Percentiles rank a stretch among this genome's conserved stretches.
Conservation (phyloP, 495 filamentous ascomycete genomes). For the Podospora tetraspora region DNA sequence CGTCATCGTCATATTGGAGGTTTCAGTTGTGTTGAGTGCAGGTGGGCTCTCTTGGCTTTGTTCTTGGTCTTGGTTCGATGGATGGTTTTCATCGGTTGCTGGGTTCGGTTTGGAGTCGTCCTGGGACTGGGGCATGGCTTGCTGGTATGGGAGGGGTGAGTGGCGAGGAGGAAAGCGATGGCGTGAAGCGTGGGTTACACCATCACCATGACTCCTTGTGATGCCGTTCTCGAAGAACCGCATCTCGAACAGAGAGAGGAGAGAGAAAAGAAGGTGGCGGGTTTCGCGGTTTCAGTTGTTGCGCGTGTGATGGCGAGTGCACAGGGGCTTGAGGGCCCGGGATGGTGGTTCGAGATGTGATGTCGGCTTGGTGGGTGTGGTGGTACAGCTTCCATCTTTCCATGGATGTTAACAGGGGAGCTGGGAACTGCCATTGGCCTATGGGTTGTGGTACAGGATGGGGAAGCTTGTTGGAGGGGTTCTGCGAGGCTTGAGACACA, state of each 20-base stretch:
- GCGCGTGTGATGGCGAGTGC: neutral
- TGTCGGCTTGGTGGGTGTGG: neutral
- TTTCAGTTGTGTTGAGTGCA: neutral
- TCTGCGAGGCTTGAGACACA: neutral
- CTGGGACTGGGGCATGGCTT: too few relatives aligned
- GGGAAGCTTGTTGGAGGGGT: neutral
- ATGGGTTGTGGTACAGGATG: neutral
- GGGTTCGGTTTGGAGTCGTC: neutral
- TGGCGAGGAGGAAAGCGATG: neutral
- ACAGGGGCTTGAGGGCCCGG: neutral
- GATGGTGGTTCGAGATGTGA: neutral
- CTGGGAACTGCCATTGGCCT: neutral
- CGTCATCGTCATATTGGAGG: neutral
- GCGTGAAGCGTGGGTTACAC: neutral
- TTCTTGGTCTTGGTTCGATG: neutral
- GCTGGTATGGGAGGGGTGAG: neutral
- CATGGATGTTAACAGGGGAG: neutral
- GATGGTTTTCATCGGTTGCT: neutral
- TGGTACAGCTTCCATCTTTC: neutral
- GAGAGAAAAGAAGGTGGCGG: neutral
- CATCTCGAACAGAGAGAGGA: too few relatives aligned
- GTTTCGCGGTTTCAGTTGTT: neutral
- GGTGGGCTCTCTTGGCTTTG: neutral
- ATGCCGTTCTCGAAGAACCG: neutral
- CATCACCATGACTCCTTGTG: neutral